A percentile compares a stretch with the other conserved stretches of the same genome.
These are phyloP conservation scores for Blepharisma stoltei DNA, from an alignment of 73 alveolate species.

Conservation along the genomic window DNA sequence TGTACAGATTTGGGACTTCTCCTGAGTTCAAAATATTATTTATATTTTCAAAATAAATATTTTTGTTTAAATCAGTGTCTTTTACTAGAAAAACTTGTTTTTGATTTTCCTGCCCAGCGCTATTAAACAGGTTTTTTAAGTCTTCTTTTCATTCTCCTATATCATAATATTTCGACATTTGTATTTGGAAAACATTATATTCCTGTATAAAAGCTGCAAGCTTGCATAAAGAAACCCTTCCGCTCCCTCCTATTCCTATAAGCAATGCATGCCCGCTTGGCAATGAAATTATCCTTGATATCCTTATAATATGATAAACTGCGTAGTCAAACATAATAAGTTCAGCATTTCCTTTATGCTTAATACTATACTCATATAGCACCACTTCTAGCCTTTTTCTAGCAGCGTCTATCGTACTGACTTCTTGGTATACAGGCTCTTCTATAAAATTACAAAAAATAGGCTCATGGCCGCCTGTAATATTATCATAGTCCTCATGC, in stretches of 20 bases:
- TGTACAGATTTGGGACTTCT: slow-evolving; percentile 95
- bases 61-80: slow-evolving; percentile 74
- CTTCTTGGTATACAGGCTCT: slow-evolving; percentile 43
- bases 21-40: slow-evolving; percentile 88
- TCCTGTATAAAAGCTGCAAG: slow-evolving; percentile 71
- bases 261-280: slow-evolving; percentile 75
- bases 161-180: slow-evolving; percentile 68
- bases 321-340: slow-evolving; percentile 72
- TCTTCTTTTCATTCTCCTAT: slow-evolving; percentile 77
- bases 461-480: background rate
- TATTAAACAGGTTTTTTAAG: slow-evolving; percentile 56
- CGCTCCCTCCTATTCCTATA: slow-evolving; percentile 84
- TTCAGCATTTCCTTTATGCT: slow-evolving; percentile 55
- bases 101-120: slow-evolving; percentile 68
- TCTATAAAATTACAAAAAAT: slow-evolving; percentile 33
- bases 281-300: slow-evolving; percentile 60
- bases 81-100: slow-evolving; percentile 63
- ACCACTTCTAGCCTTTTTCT: slow-evolving; percentile 30
- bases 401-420: slow-evolving; percentile 36
- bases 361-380: slow-evolving; percentile 64
- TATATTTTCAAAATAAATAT: slow-evolving; percentile 78
- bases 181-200: slow-evolving; percentile 58
- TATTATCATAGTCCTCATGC: slow-evolving; percentile 45
- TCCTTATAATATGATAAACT: slow-evolving; percentile 64
- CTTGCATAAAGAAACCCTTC: slow-evolving; percentile 68